Evolutionary conservation across 1,139 yeast genomes (phyloP).

Genomic region (Yamadazyma atmosphaerica): DNA sequence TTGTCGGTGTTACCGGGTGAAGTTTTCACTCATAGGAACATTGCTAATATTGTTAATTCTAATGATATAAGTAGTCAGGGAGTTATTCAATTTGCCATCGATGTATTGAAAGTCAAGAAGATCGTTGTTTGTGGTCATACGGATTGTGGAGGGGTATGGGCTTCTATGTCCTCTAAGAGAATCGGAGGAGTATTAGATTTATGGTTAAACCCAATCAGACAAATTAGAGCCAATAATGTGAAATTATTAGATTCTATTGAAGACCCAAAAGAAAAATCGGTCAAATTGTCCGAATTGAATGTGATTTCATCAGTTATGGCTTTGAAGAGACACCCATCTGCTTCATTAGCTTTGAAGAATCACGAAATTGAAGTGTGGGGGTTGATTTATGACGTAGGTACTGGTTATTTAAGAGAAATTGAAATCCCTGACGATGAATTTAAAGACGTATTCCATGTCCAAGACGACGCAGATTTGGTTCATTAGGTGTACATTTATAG

Average conservation of each 20-base stretch:
- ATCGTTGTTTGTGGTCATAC: slow-evolving; percentile 96
- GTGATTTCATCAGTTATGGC: slow-evolving; percentile 61
- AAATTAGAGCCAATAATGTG: slow-evolving; percentile 62
- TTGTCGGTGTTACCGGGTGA: slow-evolving; percentile 90
- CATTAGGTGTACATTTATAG: slow-evolving; percentile 9
- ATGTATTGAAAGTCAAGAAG: slow-evolving; percentile 78
- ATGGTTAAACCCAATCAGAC: slow-evolving; percentile 76
- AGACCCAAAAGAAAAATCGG: slow-evolving; percentile 60
- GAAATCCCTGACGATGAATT: slow-evolving; percentile 55
- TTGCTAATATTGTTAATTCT: slow-evolving; percentile 77
- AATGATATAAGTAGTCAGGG: slow-evolving; percentile 79
- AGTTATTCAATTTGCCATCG: slow-evolving; percentile 87
- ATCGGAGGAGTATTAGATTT: slow-evolving; percentile 76
- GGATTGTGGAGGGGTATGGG: slow-evolving; percentile 96
- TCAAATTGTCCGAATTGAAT: slow-evolving; percentile 74
- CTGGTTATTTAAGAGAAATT: slow-evolving; percentile 64
- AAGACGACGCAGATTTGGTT: slow-evolving; percentile 34
- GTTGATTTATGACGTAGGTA: slow-evolving; percentile 78
- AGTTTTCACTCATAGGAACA: slow-evolving; percentile 88
- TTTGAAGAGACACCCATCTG: slow-evolving; percentile 71
- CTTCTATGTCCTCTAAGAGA: slow-evolving; percentile 69
- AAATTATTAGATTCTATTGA: slow-evolving; percentile 38
- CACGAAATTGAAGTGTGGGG: slow-evolving; percentile 90
- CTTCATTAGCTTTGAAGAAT: slow-evolving; percentile 64
- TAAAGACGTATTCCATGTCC: slow-evolving; percentile 51